A percentile compares a stretch with the other conserved stretches of the same genome.
Evolutionary conservation across 441 rosid species (phyloP).

Genomic region (Sinapis alba): DNA sequence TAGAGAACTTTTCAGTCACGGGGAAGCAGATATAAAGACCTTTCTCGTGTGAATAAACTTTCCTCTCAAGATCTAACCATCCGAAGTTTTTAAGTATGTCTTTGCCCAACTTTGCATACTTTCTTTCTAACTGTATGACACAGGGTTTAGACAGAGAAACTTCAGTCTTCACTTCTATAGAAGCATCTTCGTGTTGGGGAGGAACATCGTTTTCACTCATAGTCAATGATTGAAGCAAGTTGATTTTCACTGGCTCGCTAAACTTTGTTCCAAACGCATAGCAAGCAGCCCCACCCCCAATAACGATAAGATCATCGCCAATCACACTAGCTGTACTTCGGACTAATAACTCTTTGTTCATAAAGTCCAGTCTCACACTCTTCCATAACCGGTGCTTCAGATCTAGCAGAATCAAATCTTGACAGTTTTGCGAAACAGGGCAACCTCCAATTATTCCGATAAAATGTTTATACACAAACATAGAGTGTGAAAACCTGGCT

Average conservation of each 20-base stretch:
- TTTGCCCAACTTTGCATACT: constrained; percentile 74
- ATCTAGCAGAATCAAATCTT: constrained; percentile 79
- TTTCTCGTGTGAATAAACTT: constrained; percentile 55
- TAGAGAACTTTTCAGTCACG: constrained; percentile 64
- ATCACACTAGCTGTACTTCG: constrained; percentile 73
- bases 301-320: constrained; percentile 69
- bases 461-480: constrained; percentile 70
- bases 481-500: constrained; percentile 88
- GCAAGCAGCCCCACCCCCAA: constrained; percentile 99
- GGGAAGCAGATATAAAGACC: constrained; percentile 79
- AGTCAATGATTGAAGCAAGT: constrained; percentile 54
- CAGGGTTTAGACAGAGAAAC: constrained; percentile 35
- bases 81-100: constrained; percentile 83
- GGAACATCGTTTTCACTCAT: constrained; percentile 41
- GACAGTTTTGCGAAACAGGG: constrained; percentile 73
- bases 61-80: constrained; percentile 89
- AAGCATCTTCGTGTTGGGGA: constrained; percentile 35
- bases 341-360: constrained; percentile 72
- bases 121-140: constrained; percentile 64
- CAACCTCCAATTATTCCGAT: constrained; percentile 93
- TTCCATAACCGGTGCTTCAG: constrained; percentile 60
- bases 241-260: constrained; percentile 75
- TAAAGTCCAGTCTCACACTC: constrained; percentile 59
- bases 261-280: constrained; percentile 97
- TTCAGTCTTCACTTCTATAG: constrained; percentile 35